A percentile compares a stretch with the other conserved stretches of the same genome.
phyloP scores from a whole-genome alignment of 345 rosid genomes.

The Ceriops zippeliana region DNA sequence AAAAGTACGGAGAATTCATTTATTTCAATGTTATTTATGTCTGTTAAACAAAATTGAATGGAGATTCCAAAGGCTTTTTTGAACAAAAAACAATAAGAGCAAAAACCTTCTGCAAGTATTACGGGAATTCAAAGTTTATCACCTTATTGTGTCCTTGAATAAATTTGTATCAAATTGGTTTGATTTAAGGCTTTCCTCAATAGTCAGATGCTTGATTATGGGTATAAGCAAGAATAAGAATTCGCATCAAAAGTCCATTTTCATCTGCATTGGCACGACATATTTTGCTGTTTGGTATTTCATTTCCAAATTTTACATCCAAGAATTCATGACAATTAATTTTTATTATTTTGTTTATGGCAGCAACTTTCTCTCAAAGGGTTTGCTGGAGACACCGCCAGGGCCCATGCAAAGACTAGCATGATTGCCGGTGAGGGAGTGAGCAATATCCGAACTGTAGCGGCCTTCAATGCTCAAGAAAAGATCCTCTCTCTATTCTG shows the following conservation, averaged over 20 bases:
- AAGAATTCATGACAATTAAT: slow-evolving; percentile 8
- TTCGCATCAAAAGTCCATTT: neutral
- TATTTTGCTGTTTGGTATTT: neutral
- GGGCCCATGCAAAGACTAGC: slow-evolving; percentile 97
- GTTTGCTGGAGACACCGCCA: slow-evolving; percentile 98
- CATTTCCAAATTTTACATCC: neutral
- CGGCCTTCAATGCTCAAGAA: slow-evolving; percentile 92
- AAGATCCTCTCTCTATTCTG: slow-evolving; percentile 76
- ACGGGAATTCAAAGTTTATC: neutral
- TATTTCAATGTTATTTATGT: too few relatives aligned
- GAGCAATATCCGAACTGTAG: slow-evolving; percentile 95
- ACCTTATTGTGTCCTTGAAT: neutral
- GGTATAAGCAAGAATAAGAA: neutral
- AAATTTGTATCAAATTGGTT: neutral
- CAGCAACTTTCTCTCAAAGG: slow-evolving; percentile 98
- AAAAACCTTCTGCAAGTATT: too few relatives aligned
- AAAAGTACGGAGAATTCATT: too few relatives aligned
- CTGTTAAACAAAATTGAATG: neutral
- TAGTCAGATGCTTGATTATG: neutral
- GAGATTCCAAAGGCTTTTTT: neutral
- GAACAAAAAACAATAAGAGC: neutral
- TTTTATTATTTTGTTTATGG: slow-evolving; percentile 22
- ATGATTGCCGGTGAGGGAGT: slow-evolving; percentile 99
- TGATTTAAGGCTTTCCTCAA: neutral
- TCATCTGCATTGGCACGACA: too few relatives aligned